Percentiles rank a stretch among this genome's conserved stretches.
phyloP scores from a whole-genome alignment of 2,329 filamentous ascomycete species.

The Cercospora zeae-maydis region DNA sequence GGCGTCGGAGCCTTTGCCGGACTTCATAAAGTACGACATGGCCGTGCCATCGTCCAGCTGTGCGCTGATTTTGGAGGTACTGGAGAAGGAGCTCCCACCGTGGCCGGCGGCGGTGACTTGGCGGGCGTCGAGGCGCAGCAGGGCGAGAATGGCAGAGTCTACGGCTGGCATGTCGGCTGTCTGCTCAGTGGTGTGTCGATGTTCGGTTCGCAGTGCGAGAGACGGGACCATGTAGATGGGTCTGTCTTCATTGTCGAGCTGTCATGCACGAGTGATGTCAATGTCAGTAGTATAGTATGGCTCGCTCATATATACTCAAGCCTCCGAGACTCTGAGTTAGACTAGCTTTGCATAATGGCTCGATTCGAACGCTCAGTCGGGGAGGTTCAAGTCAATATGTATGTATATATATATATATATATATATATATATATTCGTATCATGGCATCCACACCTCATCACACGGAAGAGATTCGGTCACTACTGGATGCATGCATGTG shows the following conservation, averaged over 20 bases:
- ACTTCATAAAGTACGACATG: constrained; percentile 69
- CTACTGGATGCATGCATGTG: background rate
- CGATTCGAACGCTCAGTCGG: too few relatives aligned
- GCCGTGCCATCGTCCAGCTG: constrained; percentile 48
- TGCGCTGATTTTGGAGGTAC: constrained; percentile 59
- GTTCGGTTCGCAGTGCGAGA: background rate
- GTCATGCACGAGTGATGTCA: constrained; percentile 12
- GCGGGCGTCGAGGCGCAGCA: constrained; percentile 57
- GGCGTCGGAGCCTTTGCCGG: constrained; percentile 56
- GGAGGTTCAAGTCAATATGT: too few relatives aligned
- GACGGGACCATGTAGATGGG: too few relatives aligned
- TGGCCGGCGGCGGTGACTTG: constrained; percentile 58
- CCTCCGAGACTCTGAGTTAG: too few relatives aligned
- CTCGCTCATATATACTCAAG: too few relatives aligned
- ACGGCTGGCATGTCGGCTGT: constrained; percentile 35
- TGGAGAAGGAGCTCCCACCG: constrained; percentile 61
- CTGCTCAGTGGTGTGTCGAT: background rate
- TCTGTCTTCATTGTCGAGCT: background rate
- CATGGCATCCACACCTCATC: too few relatives aligned
- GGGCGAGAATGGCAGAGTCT: constrained; percentile 60
- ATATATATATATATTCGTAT: too few relatives aligned
- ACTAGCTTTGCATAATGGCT: too few relatives aligned
- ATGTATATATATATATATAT: too few relatives aligned
- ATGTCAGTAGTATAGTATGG: too few relatives aligned
- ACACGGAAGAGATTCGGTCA: too few relatives aligned